Evolutionary conservation across 148 eudicot species (phyloP).

Genomic region (Amaranthus cruentus): DNA sequence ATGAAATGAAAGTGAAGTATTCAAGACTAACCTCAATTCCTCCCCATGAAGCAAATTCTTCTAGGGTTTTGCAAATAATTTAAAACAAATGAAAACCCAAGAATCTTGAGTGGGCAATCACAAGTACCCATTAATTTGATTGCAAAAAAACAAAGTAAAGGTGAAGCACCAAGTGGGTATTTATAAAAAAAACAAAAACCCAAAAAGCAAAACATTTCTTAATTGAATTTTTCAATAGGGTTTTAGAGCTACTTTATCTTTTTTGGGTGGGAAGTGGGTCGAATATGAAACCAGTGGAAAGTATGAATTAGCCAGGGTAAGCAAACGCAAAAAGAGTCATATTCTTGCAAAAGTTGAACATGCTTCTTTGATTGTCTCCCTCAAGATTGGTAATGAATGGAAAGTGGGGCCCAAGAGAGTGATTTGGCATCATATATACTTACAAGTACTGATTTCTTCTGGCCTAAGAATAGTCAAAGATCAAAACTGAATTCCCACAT

Average conservation of each 20-base stretch:
- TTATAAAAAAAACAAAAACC: slow-evolving; percentile 18
- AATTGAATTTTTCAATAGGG: slow-evolving; percentile 12
- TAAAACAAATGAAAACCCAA: slow-evolving; percentile 18
- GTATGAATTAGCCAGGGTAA: slow-evolving; percentile 7
- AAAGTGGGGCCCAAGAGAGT: slow-evolving; percentile 1
- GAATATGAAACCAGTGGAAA: slow-evolving; percentile 12
- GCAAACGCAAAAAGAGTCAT: slow-evolving; percentile 26
- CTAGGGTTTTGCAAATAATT: neutral
- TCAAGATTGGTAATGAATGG: neutral
- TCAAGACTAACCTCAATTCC: slow-evolving; percentile 22
- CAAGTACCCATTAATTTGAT: slow-evolving; percentile 28
- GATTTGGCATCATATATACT: neutral
- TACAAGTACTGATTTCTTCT: slow-evolving; percentile 19
- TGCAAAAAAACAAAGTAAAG: slow-evolving; percentile 19
- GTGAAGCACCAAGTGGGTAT: slow-evolving; percentile 24
- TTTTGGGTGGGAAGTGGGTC: slow-evolving; percentile 24
- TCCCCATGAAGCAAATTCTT: slow-evolving; percentile 1
- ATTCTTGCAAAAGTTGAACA: slow-evolving; percentile 24
- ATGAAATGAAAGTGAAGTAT: neutral
- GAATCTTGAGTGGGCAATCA: slow-evolving; percentile 28
- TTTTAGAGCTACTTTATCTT: slow-evolving; percentile 10
- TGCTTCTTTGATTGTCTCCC: slow-evolving; percentile 22
- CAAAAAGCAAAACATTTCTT: slow-evolving; percentile 19
- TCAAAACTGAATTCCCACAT: neutral
- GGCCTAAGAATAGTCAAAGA: slow-evolving; percentile 19